These are phyloP conservation scores for Aspergillus bertholletiae DNA, from an alignment of 495 filamentous ascomycete genomes.

Conservation along the genomic window DNA sequence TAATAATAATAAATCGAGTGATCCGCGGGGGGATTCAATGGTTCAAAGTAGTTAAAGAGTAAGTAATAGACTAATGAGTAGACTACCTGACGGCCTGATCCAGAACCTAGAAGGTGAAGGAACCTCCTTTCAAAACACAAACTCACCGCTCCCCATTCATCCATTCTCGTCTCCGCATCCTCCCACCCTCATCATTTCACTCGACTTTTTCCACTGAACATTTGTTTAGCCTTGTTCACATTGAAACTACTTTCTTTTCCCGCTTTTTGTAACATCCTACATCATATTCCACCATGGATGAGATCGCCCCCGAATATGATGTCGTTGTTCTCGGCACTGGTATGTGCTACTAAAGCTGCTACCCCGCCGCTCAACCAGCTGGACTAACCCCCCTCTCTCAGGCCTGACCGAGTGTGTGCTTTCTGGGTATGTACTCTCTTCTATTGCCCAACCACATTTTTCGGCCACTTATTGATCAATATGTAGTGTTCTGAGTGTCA, in stretches of 20 bases:
- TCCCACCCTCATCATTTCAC: background rate
- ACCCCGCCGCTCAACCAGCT: constrained; percentile 34
- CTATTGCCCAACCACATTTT: background rate
- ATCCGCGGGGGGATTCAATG: constrained; percentile 18
- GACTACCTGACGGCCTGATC: constrained; percentile 3
- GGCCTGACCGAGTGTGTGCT: constrained; percentile 98
- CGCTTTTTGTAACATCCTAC: constrained; percentile 11
- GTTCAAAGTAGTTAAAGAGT: too few relatives aligned
- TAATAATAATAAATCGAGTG: background rate
- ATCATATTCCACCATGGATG: constrained; percentile 66
- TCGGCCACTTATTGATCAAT: background rate
- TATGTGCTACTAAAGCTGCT: constrained; percentile 41
- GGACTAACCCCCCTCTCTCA: constrained; percentile 42
- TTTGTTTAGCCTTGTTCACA: background rate
- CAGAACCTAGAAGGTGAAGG: too few relatives aligned
- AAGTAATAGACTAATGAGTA: background rate
- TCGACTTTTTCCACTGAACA: constrained; percentile 3
- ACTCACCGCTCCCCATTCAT: constrained; percentile 6
- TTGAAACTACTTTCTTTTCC: constrained; percentile 14
- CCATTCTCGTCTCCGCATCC: constrained; percentile 17
- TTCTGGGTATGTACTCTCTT: constrained; percentile 67
- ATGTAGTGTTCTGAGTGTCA: constrained; percentile 87
- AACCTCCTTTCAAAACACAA: constrained; percentile 10
- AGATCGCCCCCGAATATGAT: constrained; percentile 96
- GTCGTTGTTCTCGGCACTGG: constrained; percentile 97